Evolutionary conservation across 306 rosid species (phyloP), one percentile per base, ranked within the genome.

Genomic region (Rosa persica): DNA sequence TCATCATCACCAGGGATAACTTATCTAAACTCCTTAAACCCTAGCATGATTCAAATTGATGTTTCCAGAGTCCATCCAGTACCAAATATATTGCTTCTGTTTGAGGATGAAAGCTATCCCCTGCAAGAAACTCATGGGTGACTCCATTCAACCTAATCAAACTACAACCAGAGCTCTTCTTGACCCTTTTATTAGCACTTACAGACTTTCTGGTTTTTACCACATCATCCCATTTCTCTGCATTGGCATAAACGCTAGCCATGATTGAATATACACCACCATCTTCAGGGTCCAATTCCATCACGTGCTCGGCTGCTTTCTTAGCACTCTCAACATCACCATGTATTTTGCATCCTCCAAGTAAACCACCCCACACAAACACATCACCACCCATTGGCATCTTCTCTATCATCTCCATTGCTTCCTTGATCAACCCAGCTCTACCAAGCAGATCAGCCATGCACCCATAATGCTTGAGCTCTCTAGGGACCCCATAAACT

Each of bases 331-430:
- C 91, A 67, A 91, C 85, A 54, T 93, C 83, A 57, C 98, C 96
- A 66, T 93, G 94, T 44, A 87, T 87, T 85, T 89, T 83, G 77
- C 98, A 91, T 3, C 96, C 96, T 66, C 91, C 94, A 0, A 93
- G 85, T 86, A 93, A 85, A 67, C 90, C 94, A 36, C 93, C 96
- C 98, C 96, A 93, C 72, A 89, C 96, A 75, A 72, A 83, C 70
- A 93, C 89, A 83, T 89, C 96, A 1, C 94, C 94, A 2, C 83
- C 88, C 87, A 77, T 80, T 8, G 98, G 94, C 90, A 93, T 88
- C 64, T 74, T 80, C 77, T 40, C 88, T 39, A 89, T 82, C 86
- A 93, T 76, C 76, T 88, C 89, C 67, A 68, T 75, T 1, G 87
- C 92, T 76, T 91, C 98, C 36, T 67, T 85, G 36, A 89, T 84